phyloP scores from a whole-genome alignment of 805 yeast genomes.

The Candida tibetensis region DNA sequence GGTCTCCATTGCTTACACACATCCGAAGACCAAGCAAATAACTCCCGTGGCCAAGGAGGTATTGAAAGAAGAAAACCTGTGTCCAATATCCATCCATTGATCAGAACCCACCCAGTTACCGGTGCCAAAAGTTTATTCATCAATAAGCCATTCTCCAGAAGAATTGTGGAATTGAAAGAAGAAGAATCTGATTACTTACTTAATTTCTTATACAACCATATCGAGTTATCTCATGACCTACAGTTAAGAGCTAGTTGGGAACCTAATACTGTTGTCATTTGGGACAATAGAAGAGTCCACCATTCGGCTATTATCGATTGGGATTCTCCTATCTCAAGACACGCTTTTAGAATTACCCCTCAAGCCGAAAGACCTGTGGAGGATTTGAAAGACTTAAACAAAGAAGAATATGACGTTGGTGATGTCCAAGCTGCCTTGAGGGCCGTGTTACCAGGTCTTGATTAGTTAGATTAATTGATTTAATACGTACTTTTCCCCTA shows the following conservation, averaged over 20 bases:
- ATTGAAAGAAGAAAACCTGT: conserved; percentile 64
- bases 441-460: conserved; percentile 6
- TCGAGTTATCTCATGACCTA: conserved; percentile 54
- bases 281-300: conserved; percentile 74
- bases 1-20: conserved; percentile 70
- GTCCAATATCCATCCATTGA: conserved; percentile 63
- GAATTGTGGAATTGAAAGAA: conserved; percentile 67
- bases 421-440: conserved; percentile 29
- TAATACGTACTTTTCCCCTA: neutral
- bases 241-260: conserved; percentile 73
- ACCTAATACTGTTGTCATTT: conserved; percentile 64
- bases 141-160: conserved; percentile 60
- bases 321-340: conserved; percentile 65
- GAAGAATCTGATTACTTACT: conserved; percentile 67
- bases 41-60: conserved; percentile 52
- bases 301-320: conserved; percentile 74
- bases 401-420: conserved; percentile 32
- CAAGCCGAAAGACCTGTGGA: conserved; percentile 70
- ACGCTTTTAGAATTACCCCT: conserved; percentile 71
- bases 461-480: too few species aligned
- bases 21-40: conserved; percentile 67
- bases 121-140: conserved; percentile 57
- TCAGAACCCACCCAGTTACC: conserved; percentile 72
- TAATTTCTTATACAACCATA: conserved; percentile 52
- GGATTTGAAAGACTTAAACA: conserved; percentile 37